Evolutionary conservation across 140 eudicot species (phyloP).

Genomic region (Stevia rebaudiana): DNA sequence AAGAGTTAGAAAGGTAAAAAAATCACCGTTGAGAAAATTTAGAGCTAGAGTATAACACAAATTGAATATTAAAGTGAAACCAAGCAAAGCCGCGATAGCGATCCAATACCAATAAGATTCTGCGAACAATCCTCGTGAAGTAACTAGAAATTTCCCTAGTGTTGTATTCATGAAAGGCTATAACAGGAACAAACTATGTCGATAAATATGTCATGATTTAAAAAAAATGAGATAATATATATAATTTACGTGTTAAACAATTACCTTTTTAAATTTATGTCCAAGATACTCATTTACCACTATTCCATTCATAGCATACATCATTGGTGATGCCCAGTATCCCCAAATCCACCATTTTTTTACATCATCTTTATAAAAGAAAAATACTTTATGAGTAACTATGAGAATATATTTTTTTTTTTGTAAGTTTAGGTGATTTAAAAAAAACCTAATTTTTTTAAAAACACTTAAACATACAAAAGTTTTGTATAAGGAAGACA

Average conservation of each 20-base stretch:
- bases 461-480: too few species aligned
- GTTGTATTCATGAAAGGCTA: constrained; percentile 10
- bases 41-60: constrained; percentile 32
- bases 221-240: not conserved
- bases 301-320: constrained; percentile 65
- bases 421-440: too few species aligned
- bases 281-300: constrained; percentile 61
- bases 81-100: constrained; percentile 44
- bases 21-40: constrained; percentile 45
- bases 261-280: constrained; percentile 42
- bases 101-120: constrained; percentile 69
- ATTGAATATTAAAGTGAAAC: constrained; percentile 42
- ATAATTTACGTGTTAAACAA: not conserved
- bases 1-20: not conserved
- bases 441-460: too few species aligned
- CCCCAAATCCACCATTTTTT: constrained; percentile 74
- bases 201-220: not conserved
- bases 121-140: constrained; percentile 45
- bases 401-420: too few species aligned
- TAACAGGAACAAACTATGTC: not conserved
- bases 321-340: constrained; percentile 54
- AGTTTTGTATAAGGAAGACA: not conserved
- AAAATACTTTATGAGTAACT: too few species aligned
- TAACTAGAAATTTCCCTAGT: constrained; percentile 39
- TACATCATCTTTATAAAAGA: constrained; percentile 34